Conservation (phyloP, 352 stramenopile species). For the Pythium oligandrum region DNA sequence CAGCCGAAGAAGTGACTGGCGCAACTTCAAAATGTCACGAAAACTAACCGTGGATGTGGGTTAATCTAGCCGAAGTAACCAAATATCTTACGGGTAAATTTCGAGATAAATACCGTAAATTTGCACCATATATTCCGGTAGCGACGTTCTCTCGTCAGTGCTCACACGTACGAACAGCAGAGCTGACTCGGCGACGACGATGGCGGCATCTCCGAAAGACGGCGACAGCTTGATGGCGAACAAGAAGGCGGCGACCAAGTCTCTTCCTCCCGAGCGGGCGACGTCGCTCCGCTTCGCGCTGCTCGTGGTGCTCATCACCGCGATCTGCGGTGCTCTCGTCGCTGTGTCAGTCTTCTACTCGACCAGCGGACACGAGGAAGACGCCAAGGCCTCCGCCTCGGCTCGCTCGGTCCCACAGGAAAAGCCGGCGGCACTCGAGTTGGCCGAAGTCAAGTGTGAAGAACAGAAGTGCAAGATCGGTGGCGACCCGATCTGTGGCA, state of each 20-base stretch:
- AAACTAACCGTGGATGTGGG: too few species aligned
- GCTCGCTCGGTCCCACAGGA: neutral
- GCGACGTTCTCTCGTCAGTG: too few species aligned
- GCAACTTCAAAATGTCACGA: too few species aligned
- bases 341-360: slow-evolving; percentile 9
- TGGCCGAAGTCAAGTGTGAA: slow-evolving; percentile 1
- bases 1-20: too few species aligned
- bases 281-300: slow-evolving; percentile 1
- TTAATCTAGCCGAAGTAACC: too few species aligned
- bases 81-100: too few species aligned
- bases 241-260: neutral
- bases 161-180: too few species aligned
- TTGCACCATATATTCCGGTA: too few species aligned
- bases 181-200: too few species aligned
- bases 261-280: neutral
- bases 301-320: slow-evolving; percentile 8
- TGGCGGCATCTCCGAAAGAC: too few species aligned
- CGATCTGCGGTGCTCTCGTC: slow-evolving; percentile 10
- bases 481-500: slow-evolving; percentile 19
- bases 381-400: neutral
- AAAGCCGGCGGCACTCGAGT: neutral
- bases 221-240: neutral
- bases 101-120: too few species aligned
- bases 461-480: slow-evolving; percentile 13
- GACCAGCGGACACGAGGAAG: neutral